Conservation (phyloP, 2,329 filamentous ascomycete species). For the Arachnomyces sp. region DNA sequence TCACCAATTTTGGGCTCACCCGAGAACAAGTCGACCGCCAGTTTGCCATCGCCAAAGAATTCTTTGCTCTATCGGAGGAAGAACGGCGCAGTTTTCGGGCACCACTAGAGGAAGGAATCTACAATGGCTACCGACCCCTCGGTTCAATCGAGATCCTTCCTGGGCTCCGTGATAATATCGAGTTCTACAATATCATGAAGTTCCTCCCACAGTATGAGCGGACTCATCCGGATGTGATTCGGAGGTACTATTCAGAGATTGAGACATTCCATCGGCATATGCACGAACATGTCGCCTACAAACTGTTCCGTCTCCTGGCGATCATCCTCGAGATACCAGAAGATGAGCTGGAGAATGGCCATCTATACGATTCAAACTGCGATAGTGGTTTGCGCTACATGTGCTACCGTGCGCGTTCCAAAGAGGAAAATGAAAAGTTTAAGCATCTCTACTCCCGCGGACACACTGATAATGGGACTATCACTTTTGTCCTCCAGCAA, state of each 20-base stretch:
- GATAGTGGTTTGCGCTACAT: constrained; percentile 57
- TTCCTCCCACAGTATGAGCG: constrained; percentile 41
- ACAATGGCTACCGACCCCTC: too few relatives aligned
- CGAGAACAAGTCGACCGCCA: neutral
- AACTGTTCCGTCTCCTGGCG: constrained; percentile 51
- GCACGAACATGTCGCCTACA: constrained; percentile 49
- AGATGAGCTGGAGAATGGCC: constrained; percentile 48
- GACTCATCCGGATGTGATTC: constrained; percentile 41
- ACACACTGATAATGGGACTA: constrained; percentile 50
- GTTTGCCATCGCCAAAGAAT: neutral
- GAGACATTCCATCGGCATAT: constrained; percentile 46
- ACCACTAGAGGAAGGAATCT: too few relatives aligned
- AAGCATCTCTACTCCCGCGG: constrained; percentile 41
- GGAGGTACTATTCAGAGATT: constrained; percentile 47
- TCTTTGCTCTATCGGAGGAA: too few relatives aligned
- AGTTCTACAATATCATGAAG: constrained; percentile 57
- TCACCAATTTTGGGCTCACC: neutral
- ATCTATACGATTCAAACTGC: constrained; percentile 49
- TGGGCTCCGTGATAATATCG: constrained; percentile 43
- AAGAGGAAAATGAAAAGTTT: constrained; percentile 39
- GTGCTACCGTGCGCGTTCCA: constrained; percentile 45
- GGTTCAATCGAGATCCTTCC: constrained; percentile 25
- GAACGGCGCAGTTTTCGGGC: too few relatives aligned
- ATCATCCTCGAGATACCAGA: constrained; percentile 53
- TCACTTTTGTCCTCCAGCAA: constrained; percentile 52